phyloP scores from a whole-genome alignment of 2,329 filamentous ascomycete genomes.

The Fusarium sp. region DNA sequence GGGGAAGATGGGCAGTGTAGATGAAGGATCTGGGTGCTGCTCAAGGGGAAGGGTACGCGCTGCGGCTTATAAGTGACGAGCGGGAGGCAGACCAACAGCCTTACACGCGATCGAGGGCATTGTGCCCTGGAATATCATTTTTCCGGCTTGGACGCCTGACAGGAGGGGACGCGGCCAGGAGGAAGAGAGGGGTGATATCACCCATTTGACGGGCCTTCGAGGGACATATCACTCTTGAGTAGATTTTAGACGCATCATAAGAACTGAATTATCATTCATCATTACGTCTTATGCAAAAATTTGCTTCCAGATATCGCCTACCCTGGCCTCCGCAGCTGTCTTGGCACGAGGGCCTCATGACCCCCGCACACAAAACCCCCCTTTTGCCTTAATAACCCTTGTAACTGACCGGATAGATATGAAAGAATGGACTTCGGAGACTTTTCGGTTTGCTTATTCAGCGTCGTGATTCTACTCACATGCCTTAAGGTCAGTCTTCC shows the following conservation, averaged over 20 bases:
- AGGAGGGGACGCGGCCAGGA: background rate
- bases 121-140: slow-evolving; percentile 1
- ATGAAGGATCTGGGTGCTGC: background rate
- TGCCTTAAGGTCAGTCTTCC: background rate
- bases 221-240: background rate
- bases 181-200: background rate
- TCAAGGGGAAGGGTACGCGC: no score
- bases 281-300: background rate
- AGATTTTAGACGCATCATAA: background rate
- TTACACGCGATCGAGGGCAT: background rate
- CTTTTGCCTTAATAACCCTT: background rate
- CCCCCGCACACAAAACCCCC: background rate
- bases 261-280: background rate
- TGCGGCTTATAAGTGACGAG: slow-evolving; percentile 1
- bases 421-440: background rate
- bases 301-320: background rate
- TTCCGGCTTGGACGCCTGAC: background rate
- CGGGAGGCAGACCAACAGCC: background rate
- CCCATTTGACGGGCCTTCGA: background rate
- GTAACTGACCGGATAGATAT: background rate
- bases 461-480: background rate
- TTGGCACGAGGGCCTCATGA: background rate
- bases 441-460: background rate
- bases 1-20: no score
- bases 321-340: background rate